These are phyloP conservation scores for Xylariaceae sp. DNA, from an alignment of 2,329 filamentous ascomycete genomes.

Conservation along the genomic window DNA sequence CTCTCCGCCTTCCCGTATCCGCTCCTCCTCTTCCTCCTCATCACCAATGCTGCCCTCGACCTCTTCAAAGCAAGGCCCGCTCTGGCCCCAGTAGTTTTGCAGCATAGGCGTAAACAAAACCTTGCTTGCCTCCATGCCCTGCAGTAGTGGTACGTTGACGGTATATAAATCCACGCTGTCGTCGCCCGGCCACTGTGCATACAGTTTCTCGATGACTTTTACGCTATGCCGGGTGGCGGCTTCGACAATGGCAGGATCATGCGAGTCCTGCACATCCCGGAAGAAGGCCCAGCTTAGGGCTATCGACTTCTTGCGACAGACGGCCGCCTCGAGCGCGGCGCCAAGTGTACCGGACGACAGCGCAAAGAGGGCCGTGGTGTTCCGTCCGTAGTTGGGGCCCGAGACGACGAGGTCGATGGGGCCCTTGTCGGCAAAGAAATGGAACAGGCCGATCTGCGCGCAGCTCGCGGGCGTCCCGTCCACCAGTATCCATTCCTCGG, in stretches of 20 bases:
- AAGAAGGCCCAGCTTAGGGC: slow-evolving; percentile 92
- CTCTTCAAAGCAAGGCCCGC: slow-evolving; percentile 80
- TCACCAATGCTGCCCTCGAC: slow-evolving; percentile 62
- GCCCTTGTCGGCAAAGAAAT: slow-evolving; percentile 69
- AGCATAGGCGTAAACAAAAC: slow-evolving; percentile 82
- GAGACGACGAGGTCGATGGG: slow-evolving; percentile 73
- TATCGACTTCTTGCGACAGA: slow-evolving; percentile 66
- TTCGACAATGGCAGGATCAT: slow-evolving; percentile 76
- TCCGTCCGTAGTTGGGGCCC: slow-evolving; percentile 79
- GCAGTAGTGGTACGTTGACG: slow-evolving; percentile 83
- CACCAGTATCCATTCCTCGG: slow-evolving; percentile 75
- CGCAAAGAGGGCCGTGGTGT: slow-evolving; percentile 76
- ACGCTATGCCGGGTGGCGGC: slow-evolving; percentile 72
- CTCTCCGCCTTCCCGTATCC: slow-evolving; percentile 60
- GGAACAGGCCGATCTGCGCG: slow-evolving; percentile 76
- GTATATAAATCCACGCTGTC: slow-evolving; percentile 76
- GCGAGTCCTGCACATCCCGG: slow-evolving; percentile 67
- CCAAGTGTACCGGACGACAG: slow-evolving; percentile 75
- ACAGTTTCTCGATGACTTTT: slow-evolving; percentile 73
- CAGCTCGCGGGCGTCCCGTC: slow-evolving; percentile 79
- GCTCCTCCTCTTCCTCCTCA: slow-evolving; percentile 66
- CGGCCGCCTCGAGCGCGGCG: slow-evolving; percentile 71
- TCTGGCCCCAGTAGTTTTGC: slow-evolving; percentile 90
- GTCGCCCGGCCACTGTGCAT: slow-evolving; percentile 66
- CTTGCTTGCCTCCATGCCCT: slow-evolving; percentile 66